Evolutionary conservation across 495 filamentous ascomycete species (phyloP).

Genomic region (Aspergillus funiculosus): DNA sequence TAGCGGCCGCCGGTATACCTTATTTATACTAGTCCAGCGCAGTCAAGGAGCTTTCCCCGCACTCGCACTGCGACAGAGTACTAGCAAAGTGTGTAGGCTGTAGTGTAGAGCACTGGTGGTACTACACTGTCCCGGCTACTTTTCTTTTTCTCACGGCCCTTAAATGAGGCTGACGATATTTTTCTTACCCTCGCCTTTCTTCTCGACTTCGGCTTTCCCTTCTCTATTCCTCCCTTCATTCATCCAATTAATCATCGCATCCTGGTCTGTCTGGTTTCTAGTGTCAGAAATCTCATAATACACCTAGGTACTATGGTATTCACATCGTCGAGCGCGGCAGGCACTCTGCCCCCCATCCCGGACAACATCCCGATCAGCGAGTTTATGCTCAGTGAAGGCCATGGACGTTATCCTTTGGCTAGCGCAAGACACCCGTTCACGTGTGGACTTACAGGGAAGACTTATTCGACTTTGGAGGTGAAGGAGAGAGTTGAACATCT

Average conservation of each 20-base stretch:
- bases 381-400: constrained; percentile 70
- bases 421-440: constrained; percentile 71
- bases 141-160: neutral
- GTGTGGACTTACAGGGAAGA: constrained; percentile 69
- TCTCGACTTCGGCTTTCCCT: neutral
- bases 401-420: constrained; percentile 60
- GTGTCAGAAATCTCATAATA: no score
- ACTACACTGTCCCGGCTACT: no score
- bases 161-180: neutral
- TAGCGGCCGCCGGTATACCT: no score
- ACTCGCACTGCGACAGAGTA: neutral
- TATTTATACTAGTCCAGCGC: neutral
- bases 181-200: neutral
- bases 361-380: constrained; percentile 72
- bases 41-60: constrained; percentile 5
- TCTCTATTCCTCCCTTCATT: neutral
- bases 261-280: neutral
- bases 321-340: constrained; percentile 61
- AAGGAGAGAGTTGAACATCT: constrained; percentile 62
- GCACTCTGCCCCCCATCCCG: constrained; percentile 62
- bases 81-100: neutral
- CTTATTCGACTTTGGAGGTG: constrained; percentile 61
- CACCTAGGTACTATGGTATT: constrained; percentile 61
- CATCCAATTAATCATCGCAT: neutral
- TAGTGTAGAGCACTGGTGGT: no score